Evolutionary conservation across 129 eudicot genomes (phyloP).

Genomic region (Flaveria bidentis): DNA sequence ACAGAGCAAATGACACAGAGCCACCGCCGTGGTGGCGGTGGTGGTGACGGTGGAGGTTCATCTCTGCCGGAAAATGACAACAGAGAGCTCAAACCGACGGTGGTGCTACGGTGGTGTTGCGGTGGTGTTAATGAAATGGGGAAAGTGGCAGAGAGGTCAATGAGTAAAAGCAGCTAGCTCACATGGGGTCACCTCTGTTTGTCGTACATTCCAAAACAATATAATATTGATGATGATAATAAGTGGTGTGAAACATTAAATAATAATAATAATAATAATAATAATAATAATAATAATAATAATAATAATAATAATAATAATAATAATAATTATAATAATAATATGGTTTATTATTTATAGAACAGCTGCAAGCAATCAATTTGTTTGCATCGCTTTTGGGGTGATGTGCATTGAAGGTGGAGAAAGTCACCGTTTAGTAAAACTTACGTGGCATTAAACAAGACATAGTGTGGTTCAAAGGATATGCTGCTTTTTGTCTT

Average conservation of each 20-base stretch:
- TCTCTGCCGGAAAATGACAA: background rate
- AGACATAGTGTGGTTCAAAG: background rate
- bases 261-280: no score
- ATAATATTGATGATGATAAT: conserved; percentile 17
- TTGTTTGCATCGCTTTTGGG: conserved; percentile 24
- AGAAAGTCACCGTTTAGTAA: conserved; percentile 39
- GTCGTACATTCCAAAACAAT: conserved; percentile 36
- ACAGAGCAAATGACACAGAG: conserved; percentile 46
- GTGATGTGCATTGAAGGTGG: conserved; percentile 37
- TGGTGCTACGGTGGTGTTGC: conserved; percentile 10
- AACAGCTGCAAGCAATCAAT: conserved; percentile 41
- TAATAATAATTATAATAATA: no score
- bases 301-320: no score
- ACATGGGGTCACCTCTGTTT: conserved; percentile 43
- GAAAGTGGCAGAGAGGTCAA: conserved; percentile 25
- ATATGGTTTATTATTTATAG: background rate
- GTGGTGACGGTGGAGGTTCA: conserved; percentile 33
- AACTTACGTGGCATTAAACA: conserved; percentile 32
- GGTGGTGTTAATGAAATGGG: background rate
- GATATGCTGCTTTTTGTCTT: conserved; percentile 2
- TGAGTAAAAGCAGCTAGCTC: conserved; percentile 26
- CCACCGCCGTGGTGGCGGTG: conserved; percentile 41
- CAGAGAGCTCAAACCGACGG: background rate
- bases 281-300: no score
- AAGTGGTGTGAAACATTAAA: background rate